Evolutionary conservation across 2,329 filamentous ascomycete species (phyloP), one percentile per base, ranked within the genome.

Genomic region (Pseudocercospora crystallina): DNA sequence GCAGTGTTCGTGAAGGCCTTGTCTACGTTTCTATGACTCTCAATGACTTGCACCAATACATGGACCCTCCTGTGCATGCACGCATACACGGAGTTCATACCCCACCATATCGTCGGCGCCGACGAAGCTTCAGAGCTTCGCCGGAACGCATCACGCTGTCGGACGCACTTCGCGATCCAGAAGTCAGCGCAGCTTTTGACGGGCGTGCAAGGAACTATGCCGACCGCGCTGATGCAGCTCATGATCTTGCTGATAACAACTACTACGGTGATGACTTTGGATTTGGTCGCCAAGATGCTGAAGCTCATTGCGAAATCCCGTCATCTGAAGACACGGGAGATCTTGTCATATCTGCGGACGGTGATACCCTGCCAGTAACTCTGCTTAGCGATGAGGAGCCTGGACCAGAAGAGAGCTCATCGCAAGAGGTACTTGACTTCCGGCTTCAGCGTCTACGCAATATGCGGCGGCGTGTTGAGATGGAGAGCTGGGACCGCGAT

Each of bases 11-110:
- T 70, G 88, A 95, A 78, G 92, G 94, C 38, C 86, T 96, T 80
- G 82, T 97, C 1, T 96, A 96, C 65, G 80, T 97, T 26, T 82
- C 89, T 39, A 96, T 96, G 91, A 81, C 84, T 35, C 81, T 85
- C 33, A 84, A 95, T 59, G 85, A 94, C 53, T 74, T 94, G 1
- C 72, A 94, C 37, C 80, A 64, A 29, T 66, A 68, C 45, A 60
- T 66, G 43, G 65, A 66, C 40, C 64, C 64, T 14, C 65, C 65
- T 15, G 45, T 48, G 14, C 54, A 61, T 43, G 61, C 63, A 5
- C 56, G 62, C 37, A 47, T 59, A 8, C 43, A 50, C 26, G 61
- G 60, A 14, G 47, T 64, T 10, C 55, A 64, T 29, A 59, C 49
- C 15, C 60, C 62, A 14, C 62, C 61, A 8, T 65, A 63, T 43